Base-by-base conservation (phyloP, 805 yeast genomes). In the Lipomyces anomalus region DNA sequence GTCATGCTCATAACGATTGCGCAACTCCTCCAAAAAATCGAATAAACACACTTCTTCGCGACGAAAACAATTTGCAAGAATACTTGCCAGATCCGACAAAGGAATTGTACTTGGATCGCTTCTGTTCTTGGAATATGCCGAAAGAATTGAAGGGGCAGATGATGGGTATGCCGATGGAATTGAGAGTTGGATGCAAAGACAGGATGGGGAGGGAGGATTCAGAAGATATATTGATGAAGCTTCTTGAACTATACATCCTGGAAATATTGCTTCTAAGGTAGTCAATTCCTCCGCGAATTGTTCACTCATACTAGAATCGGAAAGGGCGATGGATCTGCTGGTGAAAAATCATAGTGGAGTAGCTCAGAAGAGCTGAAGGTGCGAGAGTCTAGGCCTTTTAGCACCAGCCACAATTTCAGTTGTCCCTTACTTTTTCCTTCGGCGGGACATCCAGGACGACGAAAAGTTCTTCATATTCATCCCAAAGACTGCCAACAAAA, bases 251-350 rank as follows among this genome's bases (percentile, higher is more conserved):
- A 79, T 61, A 34, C 78, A 70, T 13, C 73, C 84, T 1, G 95
- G 96, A 59, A 78, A 90, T 9, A 92, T 90, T 3, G 96, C 92
- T 45, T 85, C 83, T 7, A 90, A 79, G 9, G 95, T 90, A 33
- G 76, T 79, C 17, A 86, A 64, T 59, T 90, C 98, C 44, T 86
- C 92, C 18, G 60, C 60, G 4, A 83, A 65, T 28, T 80, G 83
- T 48, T 75, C 75, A 48, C 26, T 33, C 47, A 41, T 41, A n/a
- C n/a, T n/a, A n/a, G n/a, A n/a, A n/a, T n/a, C n/a, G n/a, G n/a
- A n/a, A n/a, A n/a, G n/a, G n/a, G n/a, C n/a, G n/a, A n/a, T n/a
- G n/a, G n/a, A n/a, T n/a, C n/a, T n/a, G n/a, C n/a, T n/a, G n/a
- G n/a, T n/a, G n/a, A n/a, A n/a, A n/a, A n/a, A n/a, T n/a, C n/a